phyloP scores from a whole-genome alignment of 1,284 basidiomycete species.

The Rhodotorula sp. region DNA sequence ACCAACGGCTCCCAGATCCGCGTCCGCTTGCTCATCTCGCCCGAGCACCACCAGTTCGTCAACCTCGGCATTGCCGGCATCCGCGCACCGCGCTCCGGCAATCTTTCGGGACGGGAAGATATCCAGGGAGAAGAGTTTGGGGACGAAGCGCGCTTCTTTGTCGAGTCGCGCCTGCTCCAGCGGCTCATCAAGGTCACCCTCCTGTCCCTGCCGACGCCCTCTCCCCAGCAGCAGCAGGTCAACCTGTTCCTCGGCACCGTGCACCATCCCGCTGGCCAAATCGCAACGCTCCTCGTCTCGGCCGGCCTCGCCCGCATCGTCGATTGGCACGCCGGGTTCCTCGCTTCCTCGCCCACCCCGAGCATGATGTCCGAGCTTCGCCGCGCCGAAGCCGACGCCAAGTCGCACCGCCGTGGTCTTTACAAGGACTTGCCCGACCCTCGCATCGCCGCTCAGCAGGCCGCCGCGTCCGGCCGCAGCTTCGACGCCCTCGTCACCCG shows the following conservation, averaged over 20 bases:
- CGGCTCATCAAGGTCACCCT: conserved; percentile 81
- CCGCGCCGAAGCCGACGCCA: conserved; percentile 77
- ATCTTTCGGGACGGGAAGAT: conserved; percentile 28
- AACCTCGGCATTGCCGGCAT: conserved; percentile 83
- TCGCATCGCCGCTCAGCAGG: conserved; percentile 4
- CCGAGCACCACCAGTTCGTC: conserved; percentile 80
- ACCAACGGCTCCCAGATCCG: conserved; percentile 89
- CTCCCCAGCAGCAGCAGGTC: conserved; percentile 59
- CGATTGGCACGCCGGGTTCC: conserved; percentile 97
- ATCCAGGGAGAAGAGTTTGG: conserved; percentile 45
- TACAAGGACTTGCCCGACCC: conserved; percentile 62
- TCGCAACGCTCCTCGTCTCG: conserved; percentile 82
- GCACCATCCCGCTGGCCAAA: conserved; percentile 89
- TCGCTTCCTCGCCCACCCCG: conserved; percentile 60
- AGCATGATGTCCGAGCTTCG: conserved; percentile 80
- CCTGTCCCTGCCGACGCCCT: conserved; percentile 74
- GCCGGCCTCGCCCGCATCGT: conserved; percentile 86
- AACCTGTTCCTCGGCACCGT: conserved; percentile 87
- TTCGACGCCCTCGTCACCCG: conserved; percentile 84
- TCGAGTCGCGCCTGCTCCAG: conserved; percentile 87
- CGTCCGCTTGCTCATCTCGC: conserved; percentile 79
- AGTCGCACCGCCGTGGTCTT: conserved; percentile 73
- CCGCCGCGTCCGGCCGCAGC: conserved; percentile 18
- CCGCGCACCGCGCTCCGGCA: conserved; percentile 68
- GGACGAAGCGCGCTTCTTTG: conserved; percentile 84